Evolutionary conservation across 139 green algal genomes (phyloP).

Genomic region (Chlorella sp.): DNA sequence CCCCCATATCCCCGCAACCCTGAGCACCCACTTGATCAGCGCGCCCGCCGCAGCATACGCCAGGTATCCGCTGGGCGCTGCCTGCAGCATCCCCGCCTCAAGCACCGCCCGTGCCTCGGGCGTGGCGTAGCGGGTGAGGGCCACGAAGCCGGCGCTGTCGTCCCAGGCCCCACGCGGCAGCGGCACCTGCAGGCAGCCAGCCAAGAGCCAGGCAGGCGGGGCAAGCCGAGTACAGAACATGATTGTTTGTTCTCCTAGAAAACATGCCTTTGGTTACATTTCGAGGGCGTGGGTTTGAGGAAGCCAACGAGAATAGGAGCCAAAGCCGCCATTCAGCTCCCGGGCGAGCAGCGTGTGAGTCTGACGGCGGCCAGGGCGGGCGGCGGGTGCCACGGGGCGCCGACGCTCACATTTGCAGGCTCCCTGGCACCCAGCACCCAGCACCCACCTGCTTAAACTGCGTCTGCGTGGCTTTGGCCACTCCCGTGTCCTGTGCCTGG

Average conservation of each 20-base stretch:
- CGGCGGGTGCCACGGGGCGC: too few species aligned
- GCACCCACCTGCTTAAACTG: conserved; percentile 43
- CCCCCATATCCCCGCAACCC: neutral
- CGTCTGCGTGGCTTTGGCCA: conserved; percentile 9
- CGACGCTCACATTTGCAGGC: conserved; percentile 11
- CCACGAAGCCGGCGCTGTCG: conserved; percentile 47
- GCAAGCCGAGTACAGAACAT: too few species aligned
- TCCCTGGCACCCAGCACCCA: conserved; percentile 53
- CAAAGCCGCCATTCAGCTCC: too few species aligned
- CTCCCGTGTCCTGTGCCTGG: neutral
- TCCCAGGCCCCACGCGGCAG: conserved; percentile 48
- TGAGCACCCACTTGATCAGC: conserved; percentile 50
- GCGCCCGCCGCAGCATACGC: conserved; percentile 72
- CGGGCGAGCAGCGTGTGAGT: too few species aligned
- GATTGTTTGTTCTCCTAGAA: too few species aligned
- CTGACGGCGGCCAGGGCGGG: neutral
- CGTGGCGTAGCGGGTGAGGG: conserved; percentile 25
- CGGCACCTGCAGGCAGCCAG: conserved; percentile 33
- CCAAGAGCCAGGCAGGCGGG: neutral
- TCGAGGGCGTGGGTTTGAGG: too few species aligned
- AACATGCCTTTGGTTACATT: too few species aligned
- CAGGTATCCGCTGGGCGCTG: conserved; percentile 53
- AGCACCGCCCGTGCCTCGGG: conserved; percentile 9
- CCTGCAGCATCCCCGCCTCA: conserved; percentile 18
- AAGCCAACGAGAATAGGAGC: neutral